These are phyloP conservation scores for Chloranthus sessilifolius DNA, from an alignment of 164 flowering plant species.

Conservation along the genomic window DNA sequence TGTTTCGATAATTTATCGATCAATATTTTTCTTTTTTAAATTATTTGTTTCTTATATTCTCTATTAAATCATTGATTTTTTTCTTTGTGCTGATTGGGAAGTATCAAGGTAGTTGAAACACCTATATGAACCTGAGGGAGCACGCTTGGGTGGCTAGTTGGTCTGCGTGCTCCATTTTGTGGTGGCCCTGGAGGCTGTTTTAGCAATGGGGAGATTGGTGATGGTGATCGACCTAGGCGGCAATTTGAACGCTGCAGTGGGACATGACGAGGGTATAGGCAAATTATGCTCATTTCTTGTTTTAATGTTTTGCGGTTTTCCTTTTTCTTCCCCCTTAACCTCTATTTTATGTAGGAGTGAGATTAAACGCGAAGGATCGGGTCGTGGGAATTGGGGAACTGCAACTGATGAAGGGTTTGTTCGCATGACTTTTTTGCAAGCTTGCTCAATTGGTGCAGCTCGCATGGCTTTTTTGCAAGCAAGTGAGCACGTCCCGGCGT, in stretches of 20 bases:
- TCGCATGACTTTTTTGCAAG: too few relatives aligned
- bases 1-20: too few relatives aligned
- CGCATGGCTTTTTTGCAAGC: too few relatives aligned
- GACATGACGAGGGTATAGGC: slow-evolving; percentile 53
- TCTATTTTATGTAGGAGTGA: slow-evolving; percentile 32
- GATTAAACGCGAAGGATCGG: slow-evolving; percentile 58
- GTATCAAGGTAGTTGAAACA: too few relatives aligned
- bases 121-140: too few relatives aligned
- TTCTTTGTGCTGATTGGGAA: too few relatives aligned
- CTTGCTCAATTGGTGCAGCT: too few relatives aligned
- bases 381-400: slow-evolving; percentile 67
- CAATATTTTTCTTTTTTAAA: too few relatives aligned
- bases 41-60: too few relatives aligned
- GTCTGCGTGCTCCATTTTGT: slow-evolving; percentile 45
- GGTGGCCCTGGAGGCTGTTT: slow-evolving; percentile 59
- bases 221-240: slow-evolving; percentile 49
- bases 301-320: neutral
- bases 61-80: too few relatives aligned
- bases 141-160: too few relatives aligned
- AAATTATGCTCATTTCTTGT: neutral
- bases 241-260: slow-evolving; percentile 61
- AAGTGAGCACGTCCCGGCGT: too few relatives aligned
- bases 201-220: slow-evolving; percentile 42
- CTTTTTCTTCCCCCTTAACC: neutral
- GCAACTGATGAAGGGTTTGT: slow-evolving; percentile 55